These are phyloP conservation scores for Clarireedia monteithiana DNA, from an alignment of 2,329 filamentous ascomycete genomes.

Conservation along the genomic window DNA sequence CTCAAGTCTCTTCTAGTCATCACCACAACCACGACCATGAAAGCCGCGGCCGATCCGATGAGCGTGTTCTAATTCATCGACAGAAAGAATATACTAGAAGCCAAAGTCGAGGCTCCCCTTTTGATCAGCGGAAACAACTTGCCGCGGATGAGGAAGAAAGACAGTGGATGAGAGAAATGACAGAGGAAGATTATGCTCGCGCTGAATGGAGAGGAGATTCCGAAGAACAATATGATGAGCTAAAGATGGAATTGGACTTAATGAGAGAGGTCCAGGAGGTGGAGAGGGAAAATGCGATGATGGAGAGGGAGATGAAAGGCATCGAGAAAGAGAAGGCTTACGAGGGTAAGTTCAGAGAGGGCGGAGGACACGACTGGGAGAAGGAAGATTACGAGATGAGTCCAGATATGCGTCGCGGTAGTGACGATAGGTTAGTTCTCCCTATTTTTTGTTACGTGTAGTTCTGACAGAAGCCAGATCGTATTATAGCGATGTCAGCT, in stretches of 20 bases:
- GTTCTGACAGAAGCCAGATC: not conserved
- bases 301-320: not conserved
- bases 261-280: not conserved
- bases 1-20: not conserved
- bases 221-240: not conserved
- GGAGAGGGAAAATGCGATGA: not conserved
- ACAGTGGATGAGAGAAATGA: not conserved
- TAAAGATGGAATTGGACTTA: not conserved
- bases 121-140: not conserved
- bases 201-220: not conserved
- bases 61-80: not conserved
- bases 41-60: not conserved
- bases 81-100: not conserved
- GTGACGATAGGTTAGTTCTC: not conserved
- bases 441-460: too few species aligned
- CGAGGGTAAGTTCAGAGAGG: not conserved
- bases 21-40: not conserved
- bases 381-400: not conserved
- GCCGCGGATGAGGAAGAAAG: not conserved
- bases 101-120: not conserved
- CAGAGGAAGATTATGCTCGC: not conserved
- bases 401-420: not conserved
- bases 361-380: not conserved
- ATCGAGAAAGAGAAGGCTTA: not conserved
- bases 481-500: slow-evolving; percentile 1